Base-by-base conservation (phyloP, 2,329 filamentous ascomycete genomes). In the Colletotrichum eleusines region DNA sequence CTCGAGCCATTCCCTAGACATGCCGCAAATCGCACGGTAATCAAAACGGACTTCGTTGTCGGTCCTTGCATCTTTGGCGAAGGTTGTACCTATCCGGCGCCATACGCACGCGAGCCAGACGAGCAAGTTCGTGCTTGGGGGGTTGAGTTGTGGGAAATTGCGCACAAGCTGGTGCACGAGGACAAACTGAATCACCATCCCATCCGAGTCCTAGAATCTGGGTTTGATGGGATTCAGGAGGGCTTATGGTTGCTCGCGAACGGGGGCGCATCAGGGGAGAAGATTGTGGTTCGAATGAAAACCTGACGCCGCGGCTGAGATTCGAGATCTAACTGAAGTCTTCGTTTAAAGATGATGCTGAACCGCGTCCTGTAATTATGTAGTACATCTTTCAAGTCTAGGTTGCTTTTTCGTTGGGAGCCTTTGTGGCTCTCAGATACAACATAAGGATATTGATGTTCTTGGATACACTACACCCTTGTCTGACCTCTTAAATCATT, bases 1-100 rank as follows among this genome's bases (percentile, higher is more conserved):
- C 63, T 65, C 1, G 63, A 65, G 16, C 63, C 63, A 12, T 65
- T 65, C 53, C 53, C 63, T 14, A 16, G 3, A 31, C 53, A 65
- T 28, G 42, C 63, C n/a, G 53, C 42, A 40, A 58, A 7, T 2
- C n/a, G 66, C 62, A 31, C 62, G 42, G 50, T 66, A 7, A 74
- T 81, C 31, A 70, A 73, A 8, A 60, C 74, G 8, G 74, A 76
- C 35, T 80, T 76, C 76, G 61, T 80, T 2, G 63, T 81, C 61
- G 77, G 65, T 7, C 68, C 74, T 14, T 50, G 73, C 1, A 73
- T 80, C 9, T 74, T 77, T 54, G 79, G 79, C 3, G 14, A 73
- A 16, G 59, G 69, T 18, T 64, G 75, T 58, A 62, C 63, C 5
- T 73, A 75, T 73, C 74, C 71, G 20, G 73, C 68, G 14, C 74